Percentiles rank a stretch among this genome's conserved stretches.
Conservation (phyloP, 163 green algal species). For the Volvox carteri region DNA sequence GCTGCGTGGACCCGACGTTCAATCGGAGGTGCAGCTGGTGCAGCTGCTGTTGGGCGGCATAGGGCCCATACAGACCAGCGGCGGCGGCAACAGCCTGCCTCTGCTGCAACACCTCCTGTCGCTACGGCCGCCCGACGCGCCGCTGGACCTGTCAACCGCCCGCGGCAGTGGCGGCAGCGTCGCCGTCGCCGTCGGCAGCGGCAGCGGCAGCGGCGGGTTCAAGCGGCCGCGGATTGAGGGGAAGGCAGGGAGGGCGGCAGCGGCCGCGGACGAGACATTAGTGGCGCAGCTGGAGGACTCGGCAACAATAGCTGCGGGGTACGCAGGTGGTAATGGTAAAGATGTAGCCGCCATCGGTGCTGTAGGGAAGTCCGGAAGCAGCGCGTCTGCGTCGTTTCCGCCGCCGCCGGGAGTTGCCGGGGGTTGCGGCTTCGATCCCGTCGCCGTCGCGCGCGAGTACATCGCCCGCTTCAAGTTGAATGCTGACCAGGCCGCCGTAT, state of each 20-base stretch:
- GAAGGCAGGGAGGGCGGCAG: neutral
- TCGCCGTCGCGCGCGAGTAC: constrained; percentile 34
- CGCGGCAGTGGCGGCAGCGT: neutral
- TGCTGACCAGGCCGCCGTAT: constrained; percentile 68
- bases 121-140: neutral
- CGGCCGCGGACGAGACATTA: neutral
- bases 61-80: neutral
- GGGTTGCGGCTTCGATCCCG: neutral
- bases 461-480: constrained; percentile 73
- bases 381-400: too few species aligned
- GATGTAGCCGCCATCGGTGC: neutral
- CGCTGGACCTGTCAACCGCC: neutral
- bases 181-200: neutral
- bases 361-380: too few species aligned
- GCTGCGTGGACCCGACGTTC: constrained; percentile 78
- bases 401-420: too few species aligned
- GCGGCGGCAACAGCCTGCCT: neutral
- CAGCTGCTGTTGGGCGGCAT: constrained; percentile 65
- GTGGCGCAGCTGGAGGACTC: too few species aligned
- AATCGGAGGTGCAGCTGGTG: constrained; percentile 78
- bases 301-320: too few species aligned
- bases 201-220: neutral
- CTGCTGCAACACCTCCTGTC: constrained; percentile 66
- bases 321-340: neutral
- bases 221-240: neutral